Percentiles rank a stretch among this genome's conserved stretches.
Conservation (phyloP, 345 rosid genomes). For the Moricandia arvensis region DNA sequence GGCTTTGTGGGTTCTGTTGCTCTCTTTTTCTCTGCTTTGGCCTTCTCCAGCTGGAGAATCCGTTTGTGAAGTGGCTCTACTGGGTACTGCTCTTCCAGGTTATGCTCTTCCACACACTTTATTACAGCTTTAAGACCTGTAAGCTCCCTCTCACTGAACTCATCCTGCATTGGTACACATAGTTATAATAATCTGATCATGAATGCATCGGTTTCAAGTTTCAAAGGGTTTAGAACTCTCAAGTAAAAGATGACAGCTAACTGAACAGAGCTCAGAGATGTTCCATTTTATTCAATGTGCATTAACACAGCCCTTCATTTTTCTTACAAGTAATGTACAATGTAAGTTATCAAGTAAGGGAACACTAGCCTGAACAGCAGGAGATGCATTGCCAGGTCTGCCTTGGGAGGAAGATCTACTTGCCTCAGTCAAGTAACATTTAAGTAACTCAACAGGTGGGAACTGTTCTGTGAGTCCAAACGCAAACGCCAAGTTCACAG, state of each 20-base stretch:
- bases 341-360: not conserved
- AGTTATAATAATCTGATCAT: not conserved
- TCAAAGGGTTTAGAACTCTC: too few relatives aligned
- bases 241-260: slow-evolving; percentile 1
- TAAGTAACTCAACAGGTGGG: slow-evolving; percentile 73
- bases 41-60: slow-evolving; percentile 83
- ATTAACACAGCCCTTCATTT: slow-evolving; percentile 5
- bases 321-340: not conserved
- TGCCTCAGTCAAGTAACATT: slow-evolving; percentile 81
- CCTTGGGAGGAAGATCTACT: slow-evolving; percentile 63
- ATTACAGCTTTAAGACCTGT: slow-evolving; percentile 75
- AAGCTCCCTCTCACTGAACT: slow-evolving; percentile 81
- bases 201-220: not conserved
- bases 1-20: slow-evolving; percentile 84
- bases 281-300: not conserved
- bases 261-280: slow-evolving; percentile 10
- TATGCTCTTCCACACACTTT: slow-evolving; percentile 94
- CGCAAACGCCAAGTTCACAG: slow-evolving; percentile 95
- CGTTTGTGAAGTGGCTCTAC: slow-evolving; percentile 65
- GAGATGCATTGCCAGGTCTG: slow-evolving; percentile 61
- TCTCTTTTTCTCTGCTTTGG: slow-evolving; percentile 88
- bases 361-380: slow-evolving; percentile 63
- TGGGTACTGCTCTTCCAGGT: slow-evolving; percentile 81
- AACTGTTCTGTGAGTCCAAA: slow-evolving; percentile 83
- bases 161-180: slow-evolving; percentile 48